Base-by-base conservation (phyloP, 495 filamentous ascomycete genomes). In the Xylaria telfairii region DNA sequence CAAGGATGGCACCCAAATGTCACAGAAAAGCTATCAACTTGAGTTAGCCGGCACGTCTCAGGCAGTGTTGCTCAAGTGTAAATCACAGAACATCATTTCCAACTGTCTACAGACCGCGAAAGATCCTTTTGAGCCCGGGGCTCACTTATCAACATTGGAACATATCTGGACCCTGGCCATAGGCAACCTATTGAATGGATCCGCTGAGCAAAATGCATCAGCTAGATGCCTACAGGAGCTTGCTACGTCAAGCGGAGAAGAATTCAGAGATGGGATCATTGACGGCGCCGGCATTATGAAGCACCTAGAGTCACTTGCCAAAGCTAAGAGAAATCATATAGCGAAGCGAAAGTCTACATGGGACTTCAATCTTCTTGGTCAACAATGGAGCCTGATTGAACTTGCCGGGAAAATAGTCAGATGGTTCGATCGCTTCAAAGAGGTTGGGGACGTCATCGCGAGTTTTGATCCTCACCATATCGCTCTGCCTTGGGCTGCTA, bases 401-500 rank as follows among this genome's bases (percentile, higher is more conserved):
- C 49, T 53, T 9, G 15, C 49, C 17, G 49, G 49, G 49, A 53
- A 53, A 28, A 53, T 53, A 9, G 49, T 53, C 21, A 53, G 24
- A 26, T 53, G 49, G 49, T 12, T 53, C 49, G 49, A 53, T 53
- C 21, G 24, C 21, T 53, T 53, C 21, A 53, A 53, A 53, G 49
- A 53, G 26, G 49, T 53, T 3, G 49, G 49, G 10, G 49, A 53
- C 15, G 49, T 53, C 49, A 53, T 53, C 24, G 24, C 49, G 3
- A 53, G 49, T 53, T 53, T 53, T 26, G 49, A 53, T 12, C 49
- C 49, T 26, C 49, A 53, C 24, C 49, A 53, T 53, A 26, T 53
- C 49, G 49, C 49, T 53, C 21, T 53, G 21, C 49, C 49, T 53
- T 53, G 49, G 49, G 49, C 49, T 26, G 49, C 49, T 53, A 53